Base-by-base conservation (phyloP, 345 rosid species). In the Bruguiera gymnorhiza region DNA sequence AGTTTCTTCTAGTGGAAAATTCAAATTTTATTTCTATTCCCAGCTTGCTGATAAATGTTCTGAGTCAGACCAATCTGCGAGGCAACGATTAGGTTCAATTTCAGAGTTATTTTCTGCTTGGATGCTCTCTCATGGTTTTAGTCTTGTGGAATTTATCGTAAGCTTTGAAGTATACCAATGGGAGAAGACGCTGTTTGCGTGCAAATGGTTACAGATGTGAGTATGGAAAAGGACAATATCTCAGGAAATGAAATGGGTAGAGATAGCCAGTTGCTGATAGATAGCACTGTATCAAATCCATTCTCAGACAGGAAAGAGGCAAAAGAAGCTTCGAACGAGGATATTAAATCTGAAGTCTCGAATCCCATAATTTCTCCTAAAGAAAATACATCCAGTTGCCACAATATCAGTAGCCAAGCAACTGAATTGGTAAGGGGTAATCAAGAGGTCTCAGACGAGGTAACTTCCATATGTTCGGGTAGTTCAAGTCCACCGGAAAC, bases 291-390 rank as follows among this genome's bases (percentile, higher is more conserved):
- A 67, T 69, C 73, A 50, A 85, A 78, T n/a, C 31, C 66, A 15
- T 75, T 67, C 70, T 83, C 84, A 3, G 75, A 37, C 24, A 88
- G 85, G 85, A 90, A 86, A 78, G 92, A 82, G 65, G 89, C 75
- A 0, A 87, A 84, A 74, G 99, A 95, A 59, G 83, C 88, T 76
- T 81, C 86, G 0, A 78, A 79, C 36, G 97, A 95, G 48, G 99
- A 95, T 65, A 71, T 84, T 23, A 76, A 77, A 27, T 95, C 98
- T 27, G 99, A 95, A 77, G 97, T 95, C 63, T 83, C 91, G 2
- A 92, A 95, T 71, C 97, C 97, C 1, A 46, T 77, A 46, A 73
- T 84, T 0, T 88, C 93, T 50, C 91, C 90, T 0, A 85, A 77
- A 24, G 93, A 80, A 52, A 82, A 76, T 76, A 76, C 81, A 0